A percentile compares a stretch with the other conserved stretches of the same genome.
Evolutionary conservation across 441 rosid species (phyloP).

Genomic region (Euphorbia schlechtendalii): DNA sequence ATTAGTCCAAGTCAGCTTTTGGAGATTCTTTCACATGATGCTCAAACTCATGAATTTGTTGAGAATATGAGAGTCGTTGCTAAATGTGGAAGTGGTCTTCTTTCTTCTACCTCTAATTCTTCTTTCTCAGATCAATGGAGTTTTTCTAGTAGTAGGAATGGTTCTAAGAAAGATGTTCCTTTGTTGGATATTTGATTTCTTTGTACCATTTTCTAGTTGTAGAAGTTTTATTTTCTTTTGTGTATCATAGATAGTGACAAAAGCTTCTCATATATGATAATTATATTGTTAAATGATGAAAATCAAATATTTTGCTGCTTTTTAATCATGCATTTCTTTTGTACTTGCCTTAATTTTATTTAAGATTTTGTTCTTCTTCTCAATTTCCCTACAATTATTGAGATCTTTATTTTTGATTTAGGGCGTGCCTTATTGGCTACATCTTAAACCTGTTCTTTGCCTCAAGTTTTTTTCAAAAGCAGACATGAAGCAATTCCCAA

Average conservation of each 20-base stretch:
- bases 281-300: too few species aligned
- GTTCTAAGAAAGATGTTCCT: constrained; percentile 26
- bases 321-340: too few species aligned
- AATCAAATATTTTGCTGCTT: too few species aligned
- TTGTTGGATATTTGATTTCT: not conserved
- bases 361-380: too few species aligned
- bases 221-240: not conserved
- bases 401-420: too few species aligned
- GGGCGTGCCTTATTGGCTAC: too few species aligned
- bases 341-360: too few species aligned
- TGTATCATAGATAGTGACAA: not conserved
- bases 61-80: constrained; percentile 72
- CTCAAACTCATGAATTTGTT: constrained; percentile 54
- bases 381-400: too few species aligned
- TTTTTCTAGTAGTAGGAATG: constrained; percentile 46
- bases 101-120: constrained; percentile 18
- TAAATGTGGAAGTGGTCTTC: constrained; percentile 44
- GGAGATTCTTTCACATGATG: constrained; percentile 63
- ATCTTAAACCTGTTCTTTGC: too few species aligned
- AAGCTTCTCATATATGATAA: not conserved
- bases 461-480: too few species aligned
- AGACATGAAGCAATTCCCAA: too few species aligned
- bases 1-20: constrained; percentile 55
- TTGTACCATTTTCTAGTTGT: too few species aligned
- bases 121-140: constrained; percentile 45